phyloP scores from a whole-genome alignment of 257 asterid species.

The Misopates orontium region DNA sequence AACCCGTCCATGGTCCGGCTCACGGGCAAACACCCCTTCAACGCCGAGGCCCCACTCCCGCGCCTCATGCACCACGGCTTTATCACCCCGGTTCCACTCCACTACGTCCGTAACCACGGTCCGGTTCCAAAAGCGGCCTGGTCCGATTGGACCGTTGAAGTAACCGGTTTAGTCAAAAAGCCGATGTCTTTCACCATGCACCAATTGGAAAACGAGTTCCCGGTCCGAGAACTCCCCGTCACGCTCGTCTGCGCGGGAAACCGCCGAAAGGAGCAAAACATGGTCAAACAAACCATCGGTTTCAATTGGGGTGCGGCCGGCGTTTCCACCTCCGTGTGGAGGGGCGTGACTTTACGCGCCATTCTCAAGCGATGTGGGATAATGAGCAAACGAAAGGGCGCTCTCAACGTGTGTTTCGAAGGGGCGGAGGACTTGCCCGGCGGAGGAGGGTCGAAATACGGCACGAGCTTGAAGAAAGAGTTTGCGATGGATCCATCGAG shows the following conservation, averaged over 20 bases:
- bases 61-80: constrained; percentile 93
- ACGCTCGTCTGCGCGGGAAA: constrained; percentile 91
- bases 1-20: constrained; percentile 77
- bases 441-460: constrained; percentile 92
- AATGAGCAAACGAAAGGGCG: constrained; percentile 49
- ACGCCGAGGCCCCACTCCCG: constrained; percentile 84
- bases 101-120: constrained; percentile 97
- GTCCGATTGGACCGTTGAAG: constrained; percentile 78
- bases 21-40: constrained; percentile 96
- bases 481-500: constrained; percentile 79
- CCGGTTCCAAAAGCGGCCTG: constrained; percentile 64
- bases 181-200: constrained; percentile 70
- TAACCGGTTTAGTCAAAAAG: constrained; percentile 63
- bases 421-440: constrained; percentile 92
- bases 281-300: constrained; percentile 78
- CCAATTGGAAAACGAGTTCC: constrained; percentile 65
- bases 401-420: constrained; percentile 72
- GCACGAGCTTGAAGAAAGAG: constrained; percentile 65
- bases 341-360: constrained; percentile 76
- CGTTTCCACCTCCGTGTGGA: constrained; percentile 80
- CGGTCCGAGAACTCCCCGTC: constrained; percentile 56
- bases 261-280: constrained; percentile 87
- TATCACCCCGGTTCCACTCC: constrained; percentile 93
- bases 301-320: constrained; percentile 97
- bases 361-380: constrained; percentile 69